These are phyloP conservation scores for Fraxinus floribunda DNA, from an alignment of 305 asterid genomes.

Conservation along the genomic window DNA sequence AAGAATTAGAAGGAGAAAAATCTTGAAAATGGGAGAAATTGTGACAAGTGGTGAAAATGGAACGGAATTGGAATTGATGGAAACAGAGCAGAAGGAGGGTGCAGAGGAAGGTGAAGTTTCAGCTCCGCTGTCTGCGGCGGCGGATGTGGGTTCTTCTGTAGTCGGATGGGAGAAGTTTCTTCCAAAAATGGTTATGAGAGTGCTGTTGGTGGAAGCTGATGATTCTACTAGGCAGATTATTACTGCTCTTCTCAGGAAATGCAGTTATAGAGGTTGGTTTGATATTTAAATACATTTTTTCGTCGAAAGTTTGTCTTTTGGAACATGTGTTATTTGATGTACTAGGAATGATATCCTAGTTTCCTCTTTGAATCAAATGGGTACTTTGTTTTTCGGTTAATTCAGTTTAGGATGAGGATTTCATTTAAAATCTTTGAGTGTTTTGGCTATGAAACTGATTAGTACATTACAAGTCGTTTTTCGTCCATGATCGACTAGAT, in stretches of 20 bases:
- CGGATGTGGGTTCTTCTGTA: slow-evolving; percentile 20
- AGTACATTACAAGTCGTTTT: background rate
- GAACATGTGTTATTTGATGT: background rate
- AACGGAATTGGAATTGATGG: slow-evolving; percentile 30
- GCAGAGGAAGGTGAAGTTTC: slow-evolving; percentile 24
- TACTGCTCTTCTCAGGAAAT: slow-evolving; percentile 89
- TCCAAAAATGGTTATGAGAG: slow-evolving; percentile 72
- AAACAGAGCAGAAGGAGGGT: slow-evolving; percentile 20
- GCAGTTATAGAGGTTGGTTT: slow-evolving; percentile 78
- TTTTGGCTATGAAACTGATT: background rate
- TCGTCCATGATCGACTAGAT: background rate
- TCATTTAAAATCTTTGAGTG: background rate
- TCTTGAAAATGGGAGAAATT: slow-evolving; percentile 58
- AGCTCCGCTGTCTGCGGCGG: slow-evolving; percentile 13
- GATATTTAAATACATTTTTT: background rate
- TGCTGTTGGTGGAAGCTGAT: slow-evolving; percentile 84
- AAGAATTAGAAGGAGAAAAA: background rate
- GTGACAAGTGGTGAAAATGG: slow-evolving; percentile 46
- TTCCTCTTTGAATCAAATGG: slow-evolving; percentile 11
- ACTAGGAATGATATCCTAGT: background rate
- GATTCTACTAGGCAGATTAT: slow-evolving; percentile 93
- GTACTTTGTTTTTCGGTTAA: slow-evolving; percentile 18
- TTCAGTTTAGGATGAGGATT: background rate
- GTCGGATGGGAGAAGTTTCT: slow-evolving; percentile 83
- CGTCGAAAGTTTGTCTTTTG: background rate